Base-by-base conservation (phyloP, 2,329 filamentous ascomycete genomes). In the Plectosphaerella plurivora region DNA sequence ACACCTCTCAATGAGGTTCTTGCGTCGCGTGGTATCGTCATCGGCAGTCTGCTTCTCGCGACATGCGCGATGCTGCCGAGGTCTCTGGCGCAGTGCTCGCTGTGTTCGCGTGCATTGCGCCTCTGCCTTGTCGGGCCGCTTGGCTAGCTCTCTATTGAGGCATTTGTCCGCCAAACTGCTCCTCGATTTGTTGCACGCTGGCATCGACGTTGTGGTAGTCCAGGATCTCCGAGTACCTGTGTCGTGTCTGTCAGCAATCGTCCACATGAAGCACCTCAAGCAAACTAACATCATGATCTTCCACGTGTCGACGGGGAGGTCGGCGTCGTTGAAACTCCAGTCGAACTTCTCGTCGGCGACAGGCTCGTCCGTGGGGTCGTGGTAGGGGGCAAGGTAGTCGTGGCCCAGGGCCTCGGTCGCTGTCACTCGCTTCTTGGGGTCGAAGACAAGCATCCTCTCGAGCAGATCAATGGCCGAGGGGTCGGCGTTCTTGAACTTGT, bases 281-380 rank as follows among this genome's bases (percentile, higher is more conserved):
- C 11, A 33, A 33, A 70, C 88, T 67, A 79, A 96, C 94, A 99
- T 99, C 94, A 97, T 99, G 68, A 99, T 97, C 78, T 99, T 99
- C 94, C 94, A 99, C n/a, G 92, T 96, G 68, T 99, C 94, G 49
- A 97, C 92, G 1, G 94, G 93, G 53, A 99, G 77, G 67, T 99
- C 94, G 47, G 93, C 94, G 63, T 99, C 94, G 70, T 97, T 97
- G 75, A 99, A 99, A 51, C 92, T 97, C 94, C 94, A 99, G 69
- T 99, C 94, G 64, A 99, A 99, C 75, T 96, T 97, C 77, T 97
- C 92, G 56, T 96, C 90, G 20, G 94, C 90, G 15, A 91, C 86
- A 1, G 94, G 94, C 77, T 99, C 94, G 65, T 99, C 94, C 45
- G 89, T 94, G 9, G 94, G 92, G 68, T 99, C 94, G 73, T 99